Conservation (phyloP, 768 basidiomycete genomes). For the Boletus pseudo-olivaceus region DNA sequence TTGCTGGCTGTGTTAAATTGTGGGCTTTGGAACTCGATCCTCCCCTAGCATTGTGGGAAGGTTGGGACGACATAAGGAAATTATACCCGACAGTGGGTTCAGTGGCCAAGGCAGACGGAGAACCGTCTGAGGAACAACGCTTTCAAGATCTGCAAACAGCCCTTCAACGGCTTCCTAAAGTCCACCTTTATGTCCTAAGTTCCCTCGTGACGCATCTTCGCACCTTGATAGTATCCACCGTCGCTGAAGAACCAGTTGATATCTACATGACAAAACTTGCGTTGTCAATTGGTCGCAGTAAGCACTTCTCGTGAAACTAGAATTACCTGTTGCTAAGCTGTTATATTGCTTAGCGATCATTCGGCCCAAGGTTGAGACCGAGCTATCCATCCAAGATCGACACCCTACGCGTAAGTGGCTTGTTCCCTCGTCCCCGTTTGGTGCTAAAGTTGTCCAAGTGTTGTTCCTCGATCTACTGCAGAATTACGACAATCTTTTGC, state of each 20-base stretch:
- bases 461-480: constrained; percentile 84
- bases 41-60: constrained; percentile 79
- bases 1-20: constrained; percentile 81
- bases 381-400: constrained; percentile 87
- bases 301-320: constrained; percentile 28
- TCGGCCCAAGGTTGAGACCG: constrained; percentile 76
- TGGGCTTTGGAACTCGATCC: constrained; percentile 92
- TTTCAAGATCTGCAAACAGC: constrained; percentile 58
- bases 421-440: background rate
- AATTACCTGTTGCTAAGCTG: background rate
- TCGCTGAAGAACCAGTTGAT: constrained; percentile 67
- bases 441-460: constrained; percentile 38
- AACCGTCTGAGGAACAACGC: constrained; percentile 53
- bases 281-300: constrained; percentile 82
- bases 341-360: constrained; percentile 55
- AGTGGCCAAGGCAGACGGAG: constrained; percentile 48
- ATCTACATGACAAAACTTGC: constrained; percentile 86
- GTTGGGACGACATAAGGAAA: constrained; percentile 87
- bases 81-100: constrained; percentile 80
- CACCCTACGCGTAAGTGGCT: constrained; percentile 65
- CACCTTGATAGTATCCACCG: constrained; percentile 70
- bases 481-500: constrained; percentile 69
- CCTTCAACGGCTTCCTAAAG: constrained; percentile 67
- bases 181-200: constrained; percentile 81
- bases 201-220: constrained; percentile 68